Evolutionary conservation across 805 yeast genomes (phyloP).

Genomic region (Candida boidinii): DNA sequence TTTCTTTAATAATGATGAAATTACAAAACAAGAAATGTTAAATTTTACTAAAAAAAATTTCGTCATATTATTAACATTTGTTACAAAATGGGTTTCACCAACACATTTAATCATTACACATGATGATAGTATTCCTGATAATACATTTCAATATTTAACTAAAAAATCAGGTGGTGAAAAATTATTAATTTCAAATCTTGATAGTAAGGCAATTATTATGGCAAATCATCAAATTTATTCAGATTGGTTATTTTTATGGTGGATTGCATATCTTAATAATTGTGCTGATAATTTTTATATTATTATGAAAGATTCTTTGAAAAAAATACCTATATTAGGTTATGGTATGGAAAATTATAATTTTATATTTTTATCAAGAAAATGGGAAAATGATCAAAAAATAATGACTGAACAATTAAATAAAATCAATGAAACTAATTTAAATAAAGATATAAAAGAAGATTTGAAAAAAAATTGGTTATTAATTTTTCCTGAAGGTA

Average conservation of each 20-base stretch:
- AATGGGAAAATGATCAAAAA: slow-evolving; percentile 73
- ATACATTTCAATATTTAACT: slow-evolving; percentile 19
- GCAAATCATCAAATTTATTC: slow-evolving; percentile 93
- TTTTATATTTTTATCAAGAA: slow-evolving; percentile 74
- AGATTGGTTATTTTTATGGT: slow-evolving; percentile 93
- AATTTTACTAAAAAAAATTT: slow-evolving; percentile 52
- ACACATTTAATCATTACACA: slow-evolving; percentile 43
- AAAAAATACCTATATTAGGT: slow-evolving; percentile 67
- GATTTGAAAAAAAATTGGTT: slow-evolving; percentile 45
- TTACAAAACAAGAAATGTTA: slow-evolving; percentile 31
- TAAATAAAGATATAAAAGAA: slow-evolving; percentile 28
- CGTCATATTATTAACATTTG: slow-evolving; percentile 41
- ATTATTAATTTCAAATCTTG: slow-evolving; percentile 10
- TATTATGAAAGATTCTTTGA: slow-evolving; percentile 68
- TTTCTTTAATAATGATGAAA: slow-evolving; percentile 23
- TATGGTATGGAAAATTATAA: slow-evolving; percentile 74
- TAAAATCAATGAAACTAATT: slow-evolving; percentile 47
- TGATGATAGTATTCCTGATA: slow-evolving; percentile 28
- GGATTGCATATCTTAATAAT: slow-evolving; percentile 61
- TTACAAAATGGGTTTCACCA: slow-evolving; percentile 44
- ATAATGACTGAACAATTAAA: slow-evolving; percentile 47
- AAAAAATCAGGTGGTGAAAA: slow-evolving; percentile 14
- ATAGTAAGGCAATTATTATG: slow-evolving; percentile 39
- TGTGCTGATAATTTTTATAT: slow-evolving; percentile 61
- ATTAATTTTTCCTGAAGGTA: slow-evolving; percentile 89